Evolutionary conservation across 306 rosid genomes (phyloP).

Genomic region (Prunus davidiana): DNA sequence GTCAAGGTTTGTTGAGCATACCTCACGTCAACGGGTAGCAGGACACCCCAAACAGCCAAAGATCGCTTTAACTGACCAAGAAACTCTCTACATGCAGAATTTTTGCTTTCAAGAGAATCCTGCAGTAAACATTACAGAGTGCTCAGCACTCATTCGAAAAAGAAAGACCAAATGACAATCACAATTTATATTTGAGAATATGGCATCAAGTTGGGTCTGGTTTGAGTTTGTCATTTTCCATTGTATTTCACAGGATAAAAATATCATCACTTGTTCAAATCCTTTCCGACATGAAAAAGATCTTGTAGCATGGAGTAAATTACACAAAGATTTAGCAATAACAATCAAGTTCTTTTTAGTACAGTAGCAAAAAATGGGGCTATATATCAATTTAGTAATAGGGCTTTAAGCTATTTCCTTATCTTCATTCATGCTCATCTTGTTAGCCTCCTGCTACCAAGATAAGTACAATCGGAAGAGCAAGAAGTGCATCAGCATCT

Average conservation of each 20-base stretch:
- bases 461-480: not conserved
- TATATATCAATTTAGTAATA: not conserved
- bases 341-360: not conserved
- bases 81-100: constrained; percentile 58
- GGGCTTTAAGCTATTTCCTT: not conserved
- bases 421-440: not conserved
- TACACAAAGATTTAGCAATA: not conserved
- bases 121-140: constrained; percentile 33
- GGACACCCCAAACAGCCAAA: constrained; percentile 77
- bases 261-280: not conserved
- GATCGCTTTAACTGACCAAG: constrained; percentile 71
- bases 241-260: not conserved
- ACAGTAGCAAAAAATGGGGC: not conserved
- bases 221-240: not conserved
- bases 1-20: constrained; percentile 29
- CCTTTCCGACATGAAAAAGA: not conserved
- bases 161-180: constrained; percentile 6
- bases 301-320: not conserved
- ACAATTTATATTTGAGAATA: not conserved
- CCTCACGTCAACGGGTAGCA: constrained; percentile 80
- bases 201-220: constrained; percentile 9
- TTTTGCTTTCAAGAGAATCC: constrained; percentile 82
- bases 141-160: constrained; percentile 5
- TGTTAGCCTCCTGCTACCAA: constrained; percentile 9
- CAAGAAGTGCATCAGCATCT: not conserved